These are phyloP conservation scores for Coniosporium tulheliwenetii DNA, from an alignment of 2,329 filamentous ascomycete genomes.

Conservation along the genomic window DNA sequence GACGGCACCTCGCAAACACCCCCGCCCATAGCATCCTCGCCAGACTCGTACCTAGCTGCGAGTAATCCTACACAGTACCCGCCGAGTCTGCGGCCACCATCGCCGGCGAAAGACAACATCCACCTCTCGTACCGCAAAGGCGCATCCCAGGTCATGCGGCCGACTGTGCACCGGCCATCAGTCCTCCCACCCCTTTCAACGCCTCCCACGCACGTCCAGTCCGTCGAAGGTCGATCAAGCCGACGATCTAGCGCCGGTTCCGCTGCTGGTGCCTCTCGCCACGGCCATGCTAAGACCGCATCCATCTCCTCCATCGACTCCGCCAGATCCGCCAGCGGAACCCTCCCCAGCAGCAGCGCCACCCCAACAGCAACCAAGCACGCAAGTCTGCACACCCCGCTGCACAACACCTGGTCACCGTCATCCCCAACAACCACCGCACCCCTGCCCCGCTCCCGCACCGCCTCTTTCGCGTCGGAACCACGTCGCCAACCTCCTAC, in stretches of 20 bases:
- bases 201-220: too few relatives aligned
- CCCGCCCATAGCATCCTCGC: constrained; percentile 23
- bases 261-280: constrained; percentile 4
- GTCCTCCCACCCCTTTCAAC: constrained; percentile 5
- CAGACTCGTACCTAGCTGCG: constrained; percentile 22
- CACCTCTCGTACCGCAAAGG: constrained; percentile 34
- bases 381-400: neutral
- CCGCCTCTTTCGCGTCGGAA: too few relatives aligned
- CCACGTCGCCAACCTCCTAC: too few relatives aligned
- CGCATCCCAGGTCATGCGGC: constrained; percentile 30
- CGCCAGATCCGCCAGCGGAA: neutral
- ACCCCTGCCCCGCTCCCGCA: neutral
- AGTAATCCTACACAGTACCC: neutral
- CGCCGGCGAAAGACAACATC: constrained; percentile 30
- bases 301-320: constrained; percentile 1
- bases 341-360: too few relatives aligned
- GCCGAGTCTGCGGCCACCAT: constrained; percentile 19
- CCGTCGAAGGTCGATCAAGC: constrained; percentile 1
- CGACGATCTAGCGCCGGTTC: constrained; percentile 18
- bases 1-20: constrained; percentile 34
- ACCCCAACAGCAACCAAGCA: too few relatives aligned
- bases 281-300: neutral
- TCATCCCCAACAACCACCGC: neutral
- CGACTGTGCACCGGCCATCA: constrained; percentile 15
- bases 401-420: neutral